phyloP scores from a whole-genome alignment of 495 filamentous ascomycete species.

The Aspergillus incahuasiensis region DNA sequence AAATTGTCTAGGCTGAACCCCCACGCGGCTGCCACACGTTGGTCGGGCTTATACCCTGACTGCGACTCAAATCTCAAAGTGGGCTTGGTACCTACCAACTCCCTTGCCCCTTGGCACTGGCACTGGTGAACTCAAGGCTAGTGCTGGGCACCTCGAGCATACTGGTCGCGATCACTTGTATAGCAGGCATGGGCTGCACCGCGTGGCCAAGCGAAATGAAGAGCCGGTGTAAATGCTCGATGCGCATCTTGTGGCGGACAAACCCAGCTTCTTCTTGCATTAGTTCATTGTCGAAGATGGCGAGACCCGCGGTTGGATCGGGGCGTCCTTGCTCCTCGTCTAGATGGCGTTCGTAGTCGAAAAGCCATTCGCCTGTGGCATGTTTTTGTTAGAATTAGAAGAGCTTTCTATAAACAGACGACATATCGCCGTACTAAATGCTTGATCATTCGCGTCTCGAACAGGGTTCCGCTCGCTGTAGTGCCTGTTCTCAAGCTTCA shows the following conservation, averaged over 20 bases:
- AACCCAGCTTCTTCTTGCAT: not conserved
- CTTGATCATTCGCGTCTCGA: not conserved
- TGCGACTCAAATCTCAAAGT: not conserved
- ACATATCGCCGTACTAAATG: not conserved
- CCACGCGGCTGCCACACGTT: not conserved
- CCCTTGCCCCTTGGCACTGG: not conserved
- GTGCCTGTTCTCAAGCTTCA: not conserved
- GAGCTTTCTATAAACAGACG: too few relatives aligned
- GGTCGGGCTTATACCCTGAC: not conserved
- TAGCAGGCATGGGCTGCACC: not conserved
- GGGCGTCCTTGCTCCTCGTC: not conserved
- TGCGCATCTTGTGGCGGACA: not conserved
- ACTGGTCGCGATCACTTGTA: not conserved
- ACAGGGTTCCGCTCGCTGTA: slow-evolving; percentile 1
- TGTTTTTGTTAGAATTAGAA: not conserved
- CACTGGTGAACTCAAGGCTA: not conserved
- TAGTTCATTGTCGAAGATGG: not conserved
- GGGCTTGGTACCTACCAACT: not conserved
- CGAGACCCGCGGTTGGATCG: not conserved
- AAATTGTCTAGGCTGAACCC: not conserved
- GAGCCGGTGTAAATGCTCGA: not conserved
- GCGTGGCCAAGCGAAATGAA: slow-evolving; percentile 4
- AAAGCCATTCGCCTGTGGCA: slow-evolving; percentile 2
- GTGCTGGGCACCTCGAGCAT: not conserved
- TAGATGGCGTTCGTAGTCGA: not conserved